Base-by-base conservation (phyloP, 31 red algal genomes). In the Endocladia muricata region DNA sequence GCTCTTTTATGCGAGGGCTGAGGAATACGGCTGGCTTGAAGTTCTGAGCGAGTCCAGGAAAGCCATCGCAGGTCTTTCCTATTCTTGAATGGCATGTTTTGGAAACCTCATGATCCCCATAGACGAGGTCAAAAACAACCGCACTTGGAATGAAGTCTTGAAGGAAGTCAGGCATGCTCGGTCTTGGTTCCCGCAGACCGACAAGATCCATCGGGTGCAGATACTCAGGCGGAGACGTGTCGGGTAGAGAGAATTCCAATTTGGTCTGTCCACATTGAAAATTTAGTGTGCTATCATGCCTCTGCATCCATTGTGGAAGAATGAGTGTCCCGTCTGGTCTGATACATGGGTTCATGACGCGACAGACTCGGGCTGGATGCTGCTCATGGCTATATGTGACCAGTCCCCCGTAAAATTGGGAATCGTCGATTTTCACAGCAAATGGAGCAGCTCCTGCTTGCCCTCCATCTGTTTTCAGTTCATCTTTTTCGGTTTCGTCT, bases 211-310 rank as follows among this genome's bases (percentile, higher is more conserved):
- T 23, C 7, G 41, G 37, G 4, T 66, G 55, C 40, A 90, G 31
- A 0, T 44, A 32, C 3, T 51, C 36, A 41, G 86, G 86, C 55
- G 77, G 75, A n/a, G 1, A 39, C 22, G 28, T 78, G 37, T 90
- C 77, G 7, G 42, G 41, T 31, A 81, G 40, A 37, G 86, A 82
- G 63, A 90, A 90, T 37, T 82, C 69, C 1, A 90, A 41, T 40
- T 90, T 82, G 15, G 44, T 66, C 28, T 82, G 78, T 39, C 86
- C 86, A 37, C 86, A 90, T 59, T 90, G 71, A 72, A 82, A 83
- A 38, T 26, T 70, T 0, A 90, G 37, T 4, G 69, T 64, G 30
- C 62, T 70, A 36, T 90, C 86, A 70, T 81, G 70, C 41, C 86
- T 52, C 42, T 80, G 69, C 86, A 90, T 90, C 86, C 86, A 90